Percentiles rank a stretch among this genome's conserved stretches.
phyloP scores from a whole-genome alignment of 2,329 filamentous ascomycete genomes.

The Diatrype stigma region DNA sequence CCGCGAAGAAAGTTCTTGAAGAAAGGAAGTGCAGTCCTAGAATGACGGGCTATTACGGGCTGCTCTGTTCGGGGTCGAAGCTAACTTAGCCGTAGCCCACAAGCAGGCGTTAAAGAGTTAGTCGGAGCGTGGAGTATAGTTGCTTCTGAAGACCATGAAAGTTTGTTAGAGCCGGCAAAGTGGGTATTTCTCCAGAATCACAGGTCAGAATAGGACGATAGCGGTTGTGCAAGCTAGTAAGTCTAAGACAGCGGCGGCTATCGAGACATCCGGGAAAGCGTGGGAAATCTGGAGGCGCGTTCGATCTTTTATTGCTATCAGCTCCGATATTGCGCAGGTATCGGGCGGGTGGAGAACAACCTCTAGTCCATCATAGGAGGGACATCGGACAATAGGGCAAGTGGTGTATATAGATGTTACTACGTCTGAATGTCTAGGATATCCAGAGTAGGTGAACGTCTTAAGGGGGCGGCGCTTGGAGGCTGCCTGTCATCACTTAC shows the following conservation, averaged over 20 bases:
- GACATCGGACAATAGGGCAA: slow-evolving; percentile 14
- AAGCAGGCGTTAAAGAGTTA: slow-evolving; percentile 18
- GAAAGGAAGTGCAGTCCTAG: slow-evolving; percentile 17
- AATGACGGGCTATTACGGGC: slow-evolving; percentile 24
- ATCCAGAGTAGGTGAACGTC: slow-evolving; percentile 12
- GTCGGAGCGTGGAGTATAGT: slow-evolving; percentile 24
- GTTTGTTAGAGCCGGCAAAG: slow-evolving; percentile 19
- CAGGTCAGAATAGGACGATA: slow-evolving; percentile 18
- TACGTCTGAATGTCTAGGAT: slow-evolving; percentile 11
- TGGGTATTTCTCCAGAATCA: slow-evolving; percentile 22
- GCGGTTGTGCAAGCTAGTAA: slow-evolving; percentile 25
- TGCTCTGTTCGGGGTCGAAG: slow-evolving; percentile 19
- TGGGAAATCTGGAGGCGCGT: slow-evolving; percentile 18
- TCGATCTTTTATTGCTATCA: slow-evolving; percentile 20
- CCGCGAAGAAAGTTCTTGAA: slow-evolving; percentile 18
- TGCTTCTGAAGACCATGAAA: slow-evolving; percentile 18
- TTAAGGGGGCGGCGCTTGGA: slow-evolving; percentile 12
- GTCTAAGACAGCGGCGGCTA: slow-evolving; percentile 28
- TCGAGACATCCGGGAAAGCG: slow-evolving; percentile 17
- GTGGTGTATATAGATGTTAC: slow-evolving; percentile 22
- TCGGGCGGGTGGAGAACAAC: slow-evolving; percentile 10
- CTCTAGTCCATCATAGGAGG: slow-evolving; percentile 12
- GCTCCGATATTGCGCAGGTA: slow-evolving; percentile 6
- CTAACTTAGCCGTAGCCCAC: slow-evolving; percentile 17
- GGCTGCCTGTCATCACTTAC: slow-evolving; percentile 13